phyloP scores from a whole-genome alignment of 1,284 basidiomycete species.

The Coniferiporia weirii region DNA sequence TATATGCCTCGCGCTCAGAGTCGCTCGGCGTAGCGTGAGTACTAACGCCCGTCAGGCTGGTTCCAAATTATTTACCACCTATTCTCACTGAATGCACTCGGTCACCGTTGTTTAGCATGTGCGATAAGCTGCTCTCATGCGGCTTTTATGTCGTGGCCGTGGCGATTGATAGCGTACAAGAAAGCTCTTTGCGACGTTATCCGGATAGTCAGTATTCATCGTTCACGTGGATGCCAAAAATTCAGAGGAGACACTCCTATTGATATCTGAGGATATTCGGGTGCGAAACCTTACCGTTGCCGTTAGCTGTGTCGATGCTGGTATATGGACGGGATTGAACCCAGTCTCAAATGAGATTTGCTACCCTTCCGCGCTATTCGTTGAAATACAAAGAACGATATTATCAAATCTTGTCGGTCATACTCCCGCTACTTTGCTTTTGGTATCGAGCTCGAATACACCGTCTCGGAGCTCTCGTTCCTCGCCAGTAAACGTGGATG shows the following conservation, averaged over 20 bases:
- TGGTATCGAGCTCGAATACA: not conserved
- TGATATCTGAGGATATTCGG: not conserved
- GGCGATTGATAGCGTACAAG: not conserved
- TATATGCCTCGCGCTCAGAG: slow-evolving; percentile 3
- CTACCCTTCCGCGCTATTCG: not conserved
- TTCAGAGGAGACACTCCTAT: not conserved
- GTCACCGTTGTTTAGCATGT: not conserved
- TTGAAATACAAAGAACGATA: slow-evolving; percentile 1
- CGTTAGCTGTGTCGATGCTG: not conserved
- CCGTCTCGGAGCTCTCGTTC: not conserved
- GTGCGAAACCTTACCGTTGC: not conserved
- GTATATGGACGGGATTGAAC: not conserved
- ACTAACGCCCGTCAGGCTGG: not conserved
- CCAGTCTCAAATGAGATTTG: not conserved
- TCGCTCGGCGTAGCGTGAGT: slow-evolving; percentile 9
- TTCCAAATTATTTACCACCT: not conserved
- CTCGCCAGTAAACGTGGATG: not conserved
- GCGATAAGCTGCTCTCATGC: slow-evolving; percentile 5
- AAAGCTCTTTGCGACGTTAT: not conserved
- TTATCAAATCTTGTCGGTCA: slow-evolving; percentile 3
- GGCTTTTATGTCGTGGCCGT: slow-evolving; percentile 7
- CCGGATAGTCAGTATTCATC: not conserved
- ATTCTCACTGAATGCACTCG: not conserved
- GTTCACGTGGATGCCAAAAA: not conserved
- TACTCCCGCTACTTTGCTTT: slow-evolving; percentile 1